Percentiles rank a stretch among this genome's conserved stretches.
phyloP scores from a whole-genome alignment of 2,329 filamentous ascomycete genomes.

The Xylaria sp. region DNA sequence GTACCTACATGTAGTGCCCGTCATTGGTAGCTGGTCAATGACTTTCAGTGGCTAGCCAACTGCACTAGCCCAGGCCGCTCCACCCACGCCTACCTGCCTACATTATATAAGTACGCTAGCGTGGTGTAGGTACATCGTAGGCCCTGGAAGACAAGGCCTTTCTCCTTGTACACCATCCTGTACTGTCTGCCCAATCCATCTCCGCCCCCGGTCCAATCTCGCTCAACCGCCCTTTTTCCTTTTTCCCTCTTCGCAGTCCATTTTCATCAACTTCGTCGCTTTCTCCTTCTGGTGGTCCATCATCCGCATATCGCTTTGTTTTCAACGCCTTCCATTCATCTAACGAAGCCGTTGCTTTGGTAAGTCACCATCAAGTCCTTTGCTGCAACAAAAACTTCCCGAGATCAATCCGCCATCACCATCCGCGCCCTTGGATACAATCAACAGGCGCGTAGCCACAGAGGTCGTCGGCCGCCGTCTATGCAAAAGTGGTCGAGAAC shows the following conservation, averaged over 20 bases:
- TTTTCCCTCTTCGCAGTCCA: slow-evolving; percentile 45
- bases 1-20: background rate
- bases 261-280: slow-evolving; percentile 41
- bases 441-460: slow-evolving; percentile 26
- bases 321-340: slow-evolving; percentile 35
- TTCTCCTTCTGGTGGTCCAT: slow-evolving; percentile 36
- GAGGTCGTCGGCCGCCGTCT: slow-evolving; percentile 14
- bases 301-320: slow-evolving; percentile 37
- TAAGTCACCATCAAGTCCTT: slow-evolving; percentile 30
- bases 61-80: slow-evolving; percentile 17
- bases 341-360: slow-evolving; percentile 25
- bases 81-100: slow-evolving; percentile 23
- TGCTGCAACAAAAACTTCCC: slow-evolving; percentile 12
- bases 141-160: slow-evolving; percentile 26
- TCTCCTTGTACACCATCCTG: slow-evolving; percentile 30
- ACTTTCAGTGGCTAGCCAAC: slow-evolving; percentile 23
- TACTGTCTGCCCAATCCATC: slow-evolving; percentile 39
- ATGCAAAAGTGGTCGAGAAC: slow-evolving; percentile 19
- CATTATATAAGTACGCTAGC: background rate
- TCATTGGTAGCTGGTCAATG: slow-evolving; percentile 7
- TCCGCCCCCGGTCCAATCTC: slow-evolving; percentile 49
- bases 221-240: slow-evolving; percentile 48
- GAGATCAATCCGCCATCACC: slow-evolving; percentile 3
- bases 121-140: background rate
- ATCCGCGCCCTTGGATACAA: background rate